phyloP scores from a whole-genome alignment of 2,329 filamentous ascomycete genomes.

The Westerdykella ornata region DNA sequence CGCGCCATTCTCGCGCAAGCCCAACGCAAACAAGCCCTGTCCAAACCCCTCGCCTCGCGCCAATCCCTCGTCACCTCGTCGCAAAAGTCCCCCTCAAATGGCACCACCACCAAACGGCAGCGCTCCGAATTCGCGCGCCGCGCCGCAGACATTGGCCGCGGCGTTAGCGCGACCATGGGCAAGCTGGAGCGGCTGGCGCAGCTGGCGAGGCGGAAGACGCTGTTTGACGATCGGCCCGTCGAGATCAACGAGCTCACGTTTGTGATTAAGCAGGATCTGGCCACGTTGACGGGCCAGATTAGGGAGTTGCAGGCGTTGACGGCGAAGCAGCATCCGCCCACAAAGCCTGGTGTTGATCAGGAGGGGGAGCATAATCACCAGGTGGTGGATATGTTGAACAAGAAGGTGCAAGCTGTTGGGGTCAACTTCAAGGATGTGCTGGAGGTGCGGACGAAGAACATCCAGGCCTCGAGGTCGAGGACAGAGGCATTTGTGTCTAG shows the following conservation, averaged over 20 bases:
- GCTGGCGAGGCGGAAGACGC: slow-evolving; percentile 88
- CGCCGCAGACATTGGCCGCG: slow-evolving; percentile 84
- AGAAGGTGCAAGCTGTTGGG: slow-evolving; percentile 84
- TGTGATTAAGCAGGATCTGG: slow-evolving; percentile 95
- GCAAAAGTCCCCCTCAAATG: slow-evolving; percentile 55
- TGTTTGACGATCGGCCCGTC: slow-evolving; percentile 93
- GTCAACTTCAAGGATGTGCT: slow-evolving; percentile 97
- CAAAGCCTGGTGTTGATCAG: slow-evolving; percentile 51
- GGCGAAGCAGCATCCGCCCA: slow-evolving; percentile 65
- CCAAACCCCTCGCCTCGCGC: slow-evolving; percentile 70
- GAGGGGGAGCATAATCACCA: slow-evolving; percentile 98
- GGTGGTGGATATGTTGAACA: slow-evolving; percentile 84
- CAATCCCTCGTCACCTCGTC: slow-evolving; percentile 71
- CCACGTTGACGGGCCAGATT: slow-evolving; percentile 79
- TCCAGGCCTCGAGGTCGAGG: slow-evolving; percentile 82
- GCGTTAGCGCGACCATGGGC: slow-evolving; percentile 86
- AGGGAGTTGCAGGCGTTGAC: slow-evolving; percentile 72
- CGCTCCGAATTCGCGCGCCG: slow-evolving; percentile 89
- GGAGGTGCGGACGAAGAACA: slow-evolving; percentile 94
- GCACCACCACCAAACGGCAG: slow-evolving; percentile 41
- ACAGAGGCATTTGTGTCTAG: slow-evolving; percentile 96
- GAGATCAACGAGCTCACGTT: slow-evolving; percentile 97
- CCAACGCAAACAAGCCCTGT: slow-evolving; percentile 68
- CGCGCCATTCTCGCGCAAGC: slow-evolving; percentile 81
- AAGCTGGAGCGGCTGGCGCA: slow-evolving; percentile 92